Base-by-base conservation (phyloP, 352 stramenopile species). In the Pythium coloratum region DNA sequence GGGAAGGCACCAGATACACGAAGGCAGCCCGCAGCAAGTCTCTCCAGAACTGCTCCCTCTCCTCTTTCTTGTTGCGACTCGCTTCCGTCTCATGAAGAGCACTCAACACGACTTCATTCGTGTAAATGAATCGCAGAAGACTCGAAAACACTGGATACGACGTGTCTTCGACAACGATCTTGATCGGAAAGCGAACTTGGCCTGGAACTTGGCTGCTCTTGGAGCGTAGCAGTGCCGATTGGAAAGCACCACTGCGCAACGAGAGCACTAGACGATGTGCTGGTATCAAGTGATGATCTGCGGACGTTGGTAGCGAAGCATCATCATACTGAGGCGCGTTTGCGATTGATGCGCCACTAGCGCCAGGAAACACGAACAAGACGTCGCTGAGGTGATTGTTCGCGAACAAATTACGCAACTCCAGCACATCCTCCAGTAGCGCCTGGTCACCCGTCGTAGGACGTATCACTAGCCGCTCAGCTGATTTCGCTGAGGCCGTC, bases 121-220 rank as follows among this genome's bases (percentile, higher is more conserved):
- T 91, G 72, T 95, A 95, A 30, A 95, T 60, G 55, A 86, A 95
- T 28, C 77, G 66, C 44, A 95, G 64, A 55, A 95, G 57, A 44
- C 78, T 76, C 24, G 83, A 80, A 70, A 95, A 94, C 5, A 91
- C 80, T 12, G 62, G 71, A 47, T 88, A 92, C 13, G 87, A 65
- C n/a, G 87, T 95, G 68, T 95, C 85, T 56, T 92, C 79, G 18
- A 95, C 75, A 70, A 91, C 64, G 51, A 95, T 91, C 63, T 91
- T 91, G 33, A 95, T 73, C 13, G 85, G 87, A 34, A 95, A 92
- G 7, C 84, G 81, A 49, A 94, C 76, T 63, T 91, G 80, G 12
- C 77, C 76, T 6, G 81, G 73, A 42, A 90, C 69, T 55, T 90
- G 79, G 28, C 84, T 90, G 66, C 79, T 90, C 61, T 90, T 89